Evolutionary conservation across 371 early-diverging fungal species (phyloP), one percentile per base, ranked within the genome.

Genomic region (Mortierella sp.): DNA sequence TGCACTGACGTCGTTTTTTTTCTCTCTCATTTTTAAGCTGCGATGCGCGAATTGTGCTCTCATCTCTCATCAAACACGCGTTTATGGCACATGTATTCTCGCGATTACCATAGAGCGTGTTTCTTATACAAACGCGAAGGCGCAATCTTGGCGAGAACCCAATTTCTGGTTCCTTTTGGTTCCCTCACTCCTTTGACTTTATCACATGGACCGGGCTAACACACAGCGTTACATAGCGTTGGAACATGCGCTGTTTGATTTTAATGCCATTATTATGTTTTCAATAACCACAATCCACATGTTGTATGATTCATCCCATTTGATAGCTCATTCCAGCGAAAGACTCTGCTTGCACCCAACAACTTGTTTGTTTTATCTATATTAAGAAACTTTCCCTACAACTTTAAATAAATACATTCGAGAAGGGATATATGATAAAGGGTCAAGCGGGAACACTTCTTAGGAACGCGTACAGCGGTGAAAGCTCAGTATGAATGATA

Each of bases 401-500:
- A 15, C 33, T 32, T n/a, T 16, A 64, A 16, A 22, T 16, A 64
- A 16, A 22, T 48, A 19, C 52, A 36, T 64, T 36, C 33, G 33
- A 16, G 52, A 64, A 28, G 19, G 52, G 21, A 21, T 21, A 38
- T 19, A 38, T 38, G 24, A 59, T 2, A 4, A 38, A 59, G 15
- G 60, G 13, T 65, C 65, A 65, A 65, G 65, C 55, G 55, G 65
- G 65, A 65, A 65, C 55, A 63, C 52, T 15, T 10, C 50, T 50
- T 50, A 50, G 50, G 50, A 50, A 50, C 50, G 55, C 28, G 19
- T 32, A 55, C 55, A 28, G 32, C 55, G 28, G 32, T 16, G 21
- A 16, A 19, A 16, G 28, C 43, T 58, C 50, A 73, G 73, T 68
- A 67, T 67, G 73, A 73, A 73, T 73, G 58, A 73, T 21, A 58